A percentile compares a stretch with the other conserved stretches of the same genome.
Evolutionary conservation across 768 basidiomycete genomes (phyloP).

Genomic region (Steccherinum ochraceum): DNA sequence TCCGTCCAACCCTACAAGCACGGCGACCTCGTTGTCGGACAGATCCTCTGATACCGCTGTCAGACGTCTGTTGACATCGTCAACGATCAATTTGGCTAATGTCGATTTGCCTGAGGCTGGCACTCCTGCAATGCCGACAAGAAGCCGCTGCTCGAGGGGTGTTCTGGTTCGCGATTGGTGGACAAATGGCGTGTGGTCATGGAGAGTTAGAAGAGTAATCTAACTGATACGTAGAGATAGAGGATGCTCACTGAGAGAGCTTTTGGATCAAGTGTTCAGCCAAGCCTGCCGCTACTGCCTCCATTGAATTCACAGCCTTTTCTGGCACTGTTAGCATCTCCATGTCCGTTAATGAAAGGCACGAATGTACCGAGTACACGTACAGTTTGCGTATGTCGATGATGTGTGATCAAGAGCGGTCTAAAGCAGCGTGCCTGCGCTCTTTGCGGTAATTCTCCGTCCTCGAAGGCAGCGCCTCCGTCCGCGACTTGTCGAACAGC

Average conservation of each 20-base stretch:
- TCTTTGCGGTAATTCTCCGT: background rate
- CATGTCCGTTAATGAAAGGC: background rate
- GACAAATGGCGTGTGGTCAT: no score
- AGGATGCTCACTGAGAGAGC: constrained; percentile 18
- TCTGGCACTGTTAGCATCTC: no score
- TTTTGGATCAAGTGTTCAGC: constrained; percentile 31
- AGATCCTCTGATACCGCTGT: background rate
- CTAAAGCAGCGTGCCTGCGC: background rate
- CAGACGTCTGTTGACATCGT: constrained; percentile 37
- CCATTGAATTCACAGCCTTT: constrained; percentile 28
- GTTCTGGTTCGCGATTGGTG: constrained; percentile 13
- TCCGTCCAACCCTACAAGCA: constrained; percentile 81
- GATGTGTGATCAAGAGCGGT: background rate
- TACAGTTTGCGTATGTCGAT: no score
- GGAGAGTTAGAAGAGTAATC: background rate
- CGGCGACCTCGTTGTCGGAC: constrained; percentile 28
- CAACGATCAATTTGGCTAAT: constrained; percentile 53
- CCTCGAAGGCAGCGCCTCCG: background rate
- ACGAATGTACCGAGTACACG: background rate
- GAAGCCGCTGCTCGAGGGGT: constrained; percentile 35
- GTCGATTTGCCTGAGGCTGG: constrained; percentile 89
- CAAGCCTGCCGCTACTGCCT: constrained; percentile 32
- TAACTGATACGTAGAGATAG: background rate
- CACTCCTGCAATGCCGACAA: constrained; percentile 70
- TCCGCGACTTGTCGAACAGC: background rate